Percentiles rank a stretch among this genome's conserved stretches.
Evolutionary conservation across 306 rosid genomes (phyloP).

Genomic region (Glycine tomentella): DNA sequence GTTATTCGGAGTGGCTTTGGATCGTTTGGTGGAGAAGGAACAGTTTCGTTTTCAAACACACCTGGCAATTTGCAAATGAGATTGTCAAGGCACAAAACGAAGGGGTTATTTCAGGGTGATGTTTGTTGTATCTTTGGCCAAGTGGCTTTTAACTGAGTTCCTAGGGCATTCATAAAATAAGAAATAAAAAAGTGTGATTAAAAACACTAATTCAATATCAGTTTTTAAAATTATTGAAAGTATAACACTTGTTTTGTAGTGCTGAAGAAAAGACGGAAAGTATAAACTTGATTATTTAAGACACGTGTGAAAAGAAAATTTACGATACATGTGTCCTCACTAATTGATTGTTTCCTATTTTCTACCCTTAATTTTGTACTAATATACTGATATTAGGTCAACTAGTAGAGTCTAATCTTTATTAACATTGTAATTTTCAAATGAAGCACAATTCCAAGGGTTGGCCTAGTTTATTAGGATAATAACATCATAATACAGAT

Average conservation of each 20-base stretch:
- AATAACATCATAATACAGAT: neutral
- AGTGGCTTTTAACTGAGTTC: no score
- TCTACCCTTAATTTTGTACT: neutral
- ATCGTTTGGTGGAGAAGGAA: no score
- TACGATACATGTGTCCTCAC: neutral
- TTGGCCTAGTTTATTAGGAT: conserved; percentile 6
- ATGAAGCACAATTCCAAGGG: conserved; percentile 8
- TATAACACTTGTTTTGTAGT: no score
- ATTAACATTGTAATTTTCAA: neutral
- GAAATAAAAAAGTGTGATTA: neutral
- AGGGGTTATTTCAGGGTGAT: no score
- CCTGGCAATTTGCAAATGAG: no score
- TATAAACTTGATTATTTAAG: neutral
- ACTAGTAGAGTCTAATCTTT: neutral
- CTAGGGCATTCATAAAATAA: neutral
- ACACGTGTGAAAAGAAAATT: neutral
- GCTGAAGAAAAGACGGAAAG: neutral
- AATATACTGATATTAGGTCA: neutral
- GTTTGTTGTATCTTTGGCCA: no score
- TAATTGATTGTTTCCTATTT: neutral
- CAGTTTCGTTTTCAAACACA: no score
- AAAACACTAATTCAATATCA: neutral
- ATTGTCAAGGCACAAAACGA: no score
- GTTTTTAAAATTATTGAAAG: neutral
- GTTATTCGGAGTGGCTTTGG: no score